These are phyloP conservation scores for Curvularia verruculosa DNA, from an alignment of 2,329 filamentous ascomycete genomes.

Conservation along the genomic window DNA sequence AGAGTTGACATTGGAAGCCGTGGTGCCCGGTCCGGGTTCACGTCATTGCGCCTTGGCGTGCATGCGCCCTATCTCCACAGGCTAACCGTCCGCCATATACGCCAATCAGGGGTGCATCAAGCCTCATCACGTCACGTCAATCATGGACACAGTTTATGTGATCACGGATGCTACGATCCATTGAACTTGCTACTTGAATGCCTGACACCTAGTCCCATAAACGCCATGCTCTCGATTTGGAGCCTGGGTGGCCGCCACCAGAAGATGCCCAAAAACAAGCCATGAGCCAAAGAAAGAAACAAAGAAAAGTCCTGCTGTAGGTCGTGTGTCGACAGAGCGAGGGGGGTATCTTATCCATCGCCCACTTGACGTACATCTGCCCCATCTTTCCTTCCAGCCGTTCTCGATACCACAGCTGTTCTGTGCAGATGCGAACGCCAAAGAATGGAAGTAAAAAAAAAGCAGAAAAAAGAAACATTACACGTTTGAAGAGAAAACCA, in stretches of 20 bases:
- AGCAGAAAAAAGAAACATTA: slow-evolving; percentile 32
- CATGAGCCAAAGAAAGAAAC: slow-evolving; percentile 10
- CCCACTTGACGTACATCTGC: slow-evolving; percentile 15
- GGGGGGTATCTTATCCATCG: slow-evolving; percentile 22
- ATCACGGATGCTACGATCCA: slow-evolving; percentile 1
- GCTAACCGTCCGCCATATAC: slow-evolving; percentile 14
- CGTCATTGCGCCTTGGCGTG: slow-evolving; percentile 23
- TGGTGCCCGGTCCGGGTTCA: slow-evolving; percentile 21
- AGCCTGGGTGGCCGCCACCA: slow-evolving; percentile 13
- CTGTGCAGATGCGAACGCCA: slow-evolving; percentile 19
- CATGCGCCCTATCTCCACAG: slow-evolving; percentile 19
- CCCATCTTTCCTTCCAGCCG: slow-evolving; percentile 2
- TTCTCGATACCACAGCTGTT: slow-evolving; percentile 5
- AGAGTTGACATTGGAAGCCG: slow-evolving; percentile 11
- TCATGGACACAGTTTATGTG: not conserved
- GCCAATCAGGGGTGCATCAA: slow-evolving; percentile 11
- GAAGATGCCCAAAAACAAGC: slow-evolving; percentile 10
- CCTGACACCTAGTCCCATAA: slow-evolving; percentile 6
- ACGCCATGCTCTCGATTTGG: slow-evolving; percentile 17
- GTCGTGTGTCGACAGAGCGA: slow-evolving; percentile 17
- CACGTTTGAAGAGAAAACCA: slow-evolving; percentile 18
- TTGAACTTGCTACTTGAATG: slow-evolving; percentile 4
- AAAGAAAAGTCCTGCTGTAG: slow-evolving; percentile 19
- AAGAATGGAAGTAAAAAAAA: slow-evolving; percentile 25
- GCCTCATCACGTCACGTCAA: not conserved